Conservation (phyloP, 495 filamentous ascomycete species). For the Talaromyces adpressus region DNA sequence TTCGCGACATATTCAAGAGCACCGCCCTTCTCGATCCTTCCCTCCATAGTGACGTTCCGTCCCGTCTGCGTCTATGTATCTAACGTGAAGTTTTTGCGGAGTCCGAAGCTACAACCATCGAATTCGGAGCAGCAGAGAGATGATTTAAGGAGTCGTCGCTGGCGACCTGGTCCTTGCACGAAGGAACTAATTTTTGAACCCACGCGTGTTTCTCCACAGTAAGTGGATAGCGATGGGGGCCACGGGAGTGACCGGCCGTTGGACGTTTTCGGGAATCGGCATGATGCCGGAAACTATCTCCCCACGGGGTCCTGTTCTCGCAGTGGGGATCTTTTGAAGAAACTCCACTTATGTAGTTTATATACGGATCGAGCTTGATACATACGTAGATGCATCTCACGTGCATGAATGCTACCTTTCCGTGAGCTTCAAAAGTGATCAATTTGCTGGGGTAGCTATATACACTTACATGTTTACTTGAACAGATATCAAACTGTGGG, state of each 20-base stretch:
- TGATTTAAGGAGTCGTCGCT: not conserved
- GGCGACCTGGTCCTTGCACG: too few species aligned
- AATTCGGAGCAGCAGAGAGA: not conserved
- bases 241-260: not conserved
- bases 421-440: not conserved
- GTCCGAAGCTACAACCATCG: not conserved
- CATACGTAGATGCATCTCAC: not conserved
- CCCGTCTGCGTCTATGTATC: too few species aligned
- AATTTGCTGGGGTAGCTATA: too few species aligned
- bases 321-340: too few species aligned
- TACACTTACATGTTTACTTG: too few species aligned
- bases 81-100: too few species aligned
- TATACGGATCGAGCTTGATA: not conserved
- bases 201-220: too few species aligned
- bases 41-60: not conserved
- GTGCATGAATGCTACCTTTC: not conserved
- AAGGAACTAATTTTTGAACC: too few species aligned
- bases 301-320: not conserved
- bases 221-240: not conserved
- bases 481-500: too few species aligned
- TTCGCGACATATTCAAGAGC: not conserved
- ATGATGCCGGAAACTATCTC: not conserved
- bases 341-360: too few species aligned
- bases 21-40: not conserved
- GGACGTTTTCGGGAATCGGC: not conserved